Evolutionary conservation across 108 stramenopile genomes (phyloP).

Genomic region (Fragilaria crotonensis): DNA sequence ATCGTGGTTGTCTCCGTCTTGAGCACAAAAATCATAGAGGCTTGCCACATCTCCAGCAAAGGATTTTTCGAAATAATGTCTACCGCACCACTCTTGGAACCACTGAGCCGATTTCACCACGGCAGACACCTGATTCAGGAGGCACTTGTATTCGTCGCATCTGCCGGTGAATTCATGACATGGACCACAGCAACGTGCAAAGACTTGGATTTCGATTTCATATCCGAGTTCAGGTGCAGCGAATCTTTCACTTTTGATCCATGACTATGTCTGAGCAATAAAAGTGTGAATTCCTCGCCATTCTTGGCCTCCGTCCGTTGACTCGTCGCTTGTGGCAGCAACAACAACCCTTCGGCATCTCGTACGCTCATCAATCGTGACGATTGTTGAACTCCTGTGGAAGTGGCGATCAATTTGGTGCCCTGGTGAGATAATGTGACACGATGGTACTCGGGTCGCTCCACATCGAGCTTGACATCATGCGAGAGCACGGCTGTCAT

Average conservation of each 20-base stretch:
- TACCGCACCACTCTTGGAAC: too few species aligned
- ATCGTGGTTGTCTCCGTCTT: too few species aligned
- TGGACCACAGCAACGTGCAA: too few species aligned
- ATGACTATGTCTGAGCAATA: constrained; percentile 24
- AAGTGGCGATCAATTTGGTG: constrained; percentile 26
- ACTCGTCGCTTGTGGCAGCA: constrained; percentile 66
- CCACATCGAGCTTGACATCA: constrained; percentile 57
- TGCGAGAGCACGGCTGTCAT: constrained; percentile 40
- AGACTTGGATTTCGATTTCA: too few species aligned
- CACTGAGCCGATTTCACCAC: too few species aligned
- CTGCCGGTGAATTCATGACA: too few species aligned
- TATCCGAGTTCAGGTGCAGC: constrained; percentile 37
- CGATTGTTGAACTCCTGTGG: constrained; percentile 85
- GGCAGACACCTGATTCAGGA: too few species aligned
- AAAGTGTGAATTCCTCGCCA: constrained; percentile 49
- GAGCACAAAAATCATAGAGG: too few species aligned
- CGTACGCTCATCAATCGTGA: constrained; percentile 85
- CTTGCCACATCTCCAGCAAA: too few species aligned
- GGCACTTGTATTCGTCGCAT: too few species aligned
- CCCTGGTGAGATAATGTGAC: constrained; percentile 23
- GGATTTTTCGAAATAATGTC: too few species aligned
- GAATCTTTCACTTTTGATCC: constrained; percentile 35
- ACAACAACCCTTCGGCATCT: constrained; percentile 79
- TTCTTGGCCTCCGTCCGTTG: constrained; percentile 32
- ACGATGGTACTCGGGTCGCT: constrained; percentile 75